These are phyloP conservation scores for Apiospora saccharicola DNA, from an alignment of 2,329 filamentous ascomycete species.

Conservation along the genomic window DNA sequence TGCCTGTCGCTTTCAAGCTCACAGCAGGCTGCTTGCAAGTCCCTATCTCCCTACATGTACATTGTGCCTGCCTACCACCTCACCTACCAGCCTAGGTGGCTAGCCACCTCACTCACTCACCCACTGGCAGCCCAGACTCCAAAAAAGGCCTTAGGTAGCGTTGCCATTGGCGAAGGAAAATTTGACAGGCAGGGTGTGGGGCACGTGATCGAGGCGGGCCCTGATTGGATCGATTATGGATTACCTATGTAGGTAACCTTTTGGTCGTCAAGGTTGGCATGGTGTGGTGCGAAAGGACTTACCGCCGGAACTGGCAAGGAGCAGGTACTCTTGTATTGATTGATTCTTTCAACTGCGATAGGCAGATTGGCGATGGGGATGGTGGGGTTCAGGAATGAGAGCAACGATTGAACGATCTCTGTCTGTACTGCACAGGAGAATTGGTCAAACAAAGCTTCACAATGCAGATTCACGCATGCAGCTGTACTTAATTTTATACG, in stretches of 20 bases:
- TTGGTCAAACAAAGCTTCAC: neutral
- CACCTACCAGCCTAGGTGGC: neutral
- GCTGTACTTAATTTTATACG: neutral
- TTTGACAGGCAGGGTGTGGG: constrained; percentile 13
- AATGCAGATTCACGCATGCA: neutral
- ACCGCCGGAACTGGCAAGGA: neutral
- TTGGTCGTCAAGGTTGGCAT: constrained; percentile 7
- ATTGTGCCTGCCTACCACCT: neutral
- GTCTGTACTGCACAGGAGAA: neutral
- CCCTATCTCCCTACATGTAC: neutral
- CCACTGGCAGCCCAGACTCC: neutral
- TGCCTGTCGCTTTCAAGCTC: neutral
- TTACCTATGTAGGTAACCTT: constrained; percentile 21
- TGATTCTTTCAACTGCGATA: neutral
- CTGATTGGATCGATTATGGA: constrained; percentile 17
- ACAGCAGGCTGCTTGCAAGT: constrained; percentile 11
- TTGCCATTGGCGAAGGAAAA: constrained; percentile 18
- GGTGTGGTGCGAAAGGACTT: neutral
- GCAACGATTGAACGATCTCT: neutral
- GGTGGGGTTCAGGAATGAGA: neutral
- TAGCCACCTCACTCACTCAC: neutral
- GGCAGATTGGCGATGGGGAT: neutral
- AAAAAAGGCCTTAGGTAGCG: constrained; percentile 12
- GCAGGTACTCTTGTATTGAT: neutral
- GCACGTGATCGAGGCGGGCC: constrained; percentile 6